These are phyloP conservation scores for Cadophora luteo-olivacea DNA, from an alignment of 2,329 filamentous ascomycete species.

Conservation along the genomic window DNA sequence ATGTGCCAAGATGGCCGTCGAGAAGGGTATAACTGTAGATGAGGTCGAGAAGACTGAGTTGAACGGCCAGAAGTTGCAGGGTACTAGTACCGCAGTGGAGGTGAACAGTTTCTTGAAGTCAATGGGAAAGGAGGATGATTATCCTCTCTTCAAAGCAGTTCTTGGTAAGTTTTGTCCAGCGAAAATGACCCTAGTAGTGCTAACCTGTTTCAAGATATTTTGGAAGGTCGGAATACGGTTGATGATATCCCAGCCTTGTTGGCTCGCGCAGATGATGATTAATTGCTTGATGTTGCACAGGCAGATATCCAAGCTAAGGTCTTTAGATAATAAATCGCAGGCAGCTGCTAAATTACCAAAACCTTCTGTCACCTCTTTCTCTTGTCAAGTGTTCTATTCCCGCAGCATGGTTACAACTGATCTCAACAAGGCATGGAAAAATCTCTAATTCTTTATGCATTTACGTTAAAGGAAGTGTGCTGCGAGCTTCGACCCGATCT, in stretches of 20 bases:
- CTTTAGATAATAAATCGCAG: conserved; percentile 4
- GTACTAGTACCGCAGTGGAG: conserved; percentile 88
- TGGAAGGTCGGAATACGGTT: conserved; percentile 73
- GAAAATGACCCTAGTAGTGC: no score
- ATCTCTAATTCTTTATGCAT: neutral
- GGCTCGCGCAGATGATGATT: conserved; percentile 31
- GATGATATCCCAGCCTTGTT: conserved; percentile 78
- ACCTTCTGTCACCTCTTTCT: neutral
- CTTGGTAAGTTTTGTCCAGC: conserved; percentile 50
- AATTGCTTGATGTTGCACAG: neutral
- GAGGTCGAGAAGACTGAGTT: conserved; percentile 90
- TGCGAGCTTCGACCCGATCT: no score
- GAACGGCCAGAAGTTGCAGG: conserved; percentile 97
- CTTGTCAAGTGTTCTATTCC: neutral
- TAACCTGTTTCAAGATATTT: conserved; percentile 59
- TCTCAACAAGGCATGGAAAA: neutral
- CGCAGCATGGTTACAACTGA: neutral
- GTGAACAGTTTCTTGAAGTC: conserved; percentile 88
- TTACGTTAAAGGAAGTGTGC: no score
- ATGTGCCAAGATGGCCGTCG: conserved; percentile 86
- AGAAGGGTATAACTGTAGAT: conserved; percentile 78
- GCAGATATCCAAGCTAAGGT: neutral
- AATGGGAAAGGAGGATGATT: conserved; percentile 79
- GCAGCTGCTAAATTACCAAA: neutral
- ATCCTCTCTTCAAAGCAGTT: conserved; percentile 92